Base-by-base conservation (phyloP, 306 rosid species). In the Inga oerstediana region DNA sequence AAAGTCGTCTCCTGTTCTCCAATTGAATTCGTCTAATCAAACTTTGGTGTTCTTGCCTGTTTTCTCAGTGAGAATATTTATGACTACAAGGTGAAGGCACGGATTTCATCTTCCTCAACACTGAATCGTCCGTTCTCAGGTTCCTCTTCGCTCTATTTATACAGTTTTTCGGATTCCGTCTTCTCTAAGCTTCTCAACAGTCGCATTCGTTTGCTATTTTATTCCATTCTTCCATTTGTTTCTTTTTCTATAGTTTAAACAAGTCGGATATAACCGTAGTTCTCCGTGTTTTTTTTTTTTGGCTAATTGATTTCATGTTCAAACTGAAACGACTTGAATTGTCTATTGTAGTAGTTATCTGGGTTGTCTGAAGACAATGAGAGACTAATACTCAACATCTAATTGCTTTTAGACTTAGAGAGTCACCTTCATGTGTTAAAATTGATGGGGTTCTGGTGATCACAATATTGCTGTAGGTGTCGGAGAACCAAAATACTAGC, bases 391-490 rank as follows among this genome's bases (percentile, higher is more conserved):
- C 39, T 64, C 69, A 64, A 27, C 39, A 27, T 64, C 14, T 35
- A 17, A 17, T 15, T 81, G 46, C 11, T 46, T 82, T 82, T 77
- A 12, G 71, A 81, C 59, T 75, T 59, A 32, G 69, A 54, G 75
- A 46, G 34, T 68, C 34, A 72, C 11, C 35, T 75, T 48, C 16
- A 54, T 37, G 68, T 77, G 70, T 48, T 44, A 45, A 69, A 45
- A 65, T 19, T 83, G 49, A 52, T 78, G 84, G 86, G 77, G 66
- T 71, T 35, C 72, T 76, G 64, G 74, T 61, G 77, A 32, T 81
- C 24, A 30, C 48, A 56, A 16, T 79, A 65, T 65, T 15, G 20
- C 45, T n/a, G 41, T 73, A 87, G 89, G 83, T 78, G 41, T 70
- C 8, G 19, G 51, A 43, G 27, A 20, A 20, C 9, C 19, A 20